Evolutionary conservation across 169 alveolate genomes (phyloP), one percentile per base, ranked within the genome.

Genomic region (Hepatocystis sp.): DNA sequence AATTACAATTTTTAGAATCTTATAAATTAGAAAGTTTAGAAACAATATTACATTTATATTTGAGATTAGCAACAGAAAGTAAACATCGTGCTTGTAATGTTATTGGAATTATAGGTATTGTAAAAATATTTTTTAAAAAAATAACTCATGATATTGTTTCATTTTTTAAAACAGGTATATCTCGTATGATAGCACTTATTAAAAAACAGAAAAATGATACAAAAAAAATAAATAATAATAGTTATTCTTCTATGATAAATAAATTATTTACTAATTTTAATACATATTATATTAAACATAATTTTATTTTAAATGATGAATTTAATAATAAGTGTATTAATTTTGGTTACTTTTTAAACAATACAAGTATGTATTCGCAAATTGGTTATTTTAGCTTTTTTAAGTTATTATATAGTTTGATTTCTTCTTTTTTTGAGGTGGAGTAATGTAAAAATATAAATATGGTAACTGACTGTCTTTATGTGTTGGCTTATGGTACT

Each of bases 91-190:
- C 84, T 15, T 81, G 89, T 66, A 81, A 81, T 27, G 89, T 55
- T 49, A 49, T 81, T 21, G 89, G 89, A 0, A 39, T 81, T 46
- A 39, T 81, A 21, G 67, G 89, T 17, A 60, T 81, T 47, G 34
- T 81, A 4, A 61, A 61, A 61, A 81, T 81, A 11, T 61, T 81
- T 21, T 81, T 81, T 52, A 81, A 81, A 42, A 81, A 81, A n/a
- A n/a, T n/a, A n/a, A n/a, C n/a, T n/a, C n/a, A n/a, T n/a, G n/a
- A n/a, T n/a, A n/a, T n/a, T n/a, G n/a, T n/a, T n/a, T n/a, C n/a
- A n/a, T n/a, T n/a, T n/a, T n/a, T n/a, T n/a, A n/a, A n/a, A n/a
- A n/a, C n/a, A n/a, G n/a, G n/a, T n/a, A n/a, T n/a, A n/a, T n/a
- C n/a, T n/a, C n/a, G n/a, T n/a, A n/a, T n/a, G n/a, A n/a, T n/a